These are phyloP conservation scores for Pseudonectria buxi DNA, from an alignment of 2,329 filamentous ascomycete genomes.

Conservation along the genomic window DNA sequence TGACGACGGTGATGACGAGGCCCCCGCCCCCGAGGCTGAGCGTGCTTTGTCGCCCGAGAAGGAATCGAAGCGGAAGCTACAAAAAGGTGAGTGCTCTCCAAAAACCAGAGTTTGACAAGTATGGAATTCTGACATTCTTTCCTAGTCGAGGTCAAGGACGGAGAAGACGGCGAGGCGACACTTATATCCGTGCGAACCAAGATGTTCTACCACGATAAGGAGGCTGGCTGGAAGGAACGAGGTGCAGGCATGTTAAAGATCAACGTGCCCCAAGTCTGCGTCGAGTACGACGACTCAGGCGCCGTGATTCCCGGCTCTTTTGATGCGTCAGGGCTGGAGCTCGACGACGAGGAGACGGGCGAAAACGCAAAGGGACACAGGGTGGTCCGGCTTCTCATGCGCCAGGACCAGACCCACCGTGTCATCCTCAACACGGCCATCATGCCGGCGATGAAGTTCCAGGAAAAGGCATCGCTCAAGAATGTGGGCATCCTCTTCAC, in stretches of 20 bases:
- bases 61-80: conserved; percentile 53
- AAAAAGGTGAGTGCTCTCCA: conserved; percentile 55
- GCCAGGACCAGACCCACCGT: conserved; percentile 81
- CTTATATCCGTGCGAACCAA: conserved; percentile 73
- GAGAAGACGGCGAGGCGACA: conserved; percentile 76
- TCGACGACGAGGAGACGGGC: conserved; percentile 33
- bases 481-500: conserved; percentile 62
- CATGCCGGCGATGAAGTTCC: conserved; percentile 71
- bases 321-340: conserved; percentile 45
- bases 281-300: conserved; percentile 48
- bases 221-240: conserved; percentile 79
- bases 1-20: conserved; percentile 34
- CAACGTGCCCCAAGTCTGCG: conserved; percentile 59
- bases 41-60: conserved; percentile 42
- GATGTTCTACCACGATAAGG: conserved; percentile 71
- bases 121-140: conserved; percentile 19
- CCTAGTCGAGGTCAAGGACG: conserved; percentile 69
- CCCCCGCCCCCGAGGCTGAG: conserved; percentile 40
- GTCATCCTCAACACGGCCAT: conserved; percentile 82
- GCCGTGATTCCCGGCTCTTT: conserved; percentile 46
- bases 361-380: conserved; percentile 30
- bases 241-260: conserved; percentile 79
- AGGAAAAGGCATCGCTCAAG: conserved; percentile 68
- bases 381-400: conserved; percentile 73
- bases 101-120: neutral